Evolutionary conservation across 1,284 basidiomycete genomes (phyloP), one percentile per base, ranked within the genome.

Genomic region (Vanrija sp.): DNA sequence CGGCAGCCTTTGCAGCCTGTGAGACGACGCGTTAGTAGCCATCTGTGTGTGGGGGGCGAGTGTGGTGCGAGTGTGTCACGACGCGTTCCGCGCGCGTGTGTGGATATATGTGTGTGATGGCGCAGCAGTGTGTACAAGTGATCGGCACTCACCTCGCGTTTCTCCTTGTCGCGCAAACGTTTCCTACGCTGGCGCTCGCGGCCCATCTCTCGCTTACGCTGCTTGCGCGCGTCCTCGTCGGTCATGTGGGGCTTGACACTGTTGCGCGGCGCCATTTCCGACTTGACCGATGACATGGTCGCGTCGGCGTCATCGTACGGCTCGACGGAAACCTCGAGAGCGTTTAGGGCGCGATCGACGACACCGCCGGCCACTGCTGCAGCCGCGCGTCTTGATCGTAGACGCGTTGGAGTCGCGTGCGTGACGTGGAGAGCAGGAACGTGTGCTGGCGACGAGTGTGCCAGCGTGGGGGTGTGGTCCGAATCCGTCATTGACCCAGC

Each of bases 361-460:
- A 15, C 9, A 15, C 34, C 10, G 10, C 34, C 34, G 14, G 5
- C 34, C 34, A 14, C 34, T 34, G n/a, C 46, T 12, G 18, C 46
- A 3, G 15, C 46, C 18, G 34, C 23, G 18, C 46, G 14, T 15
- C 46, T 29, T 3, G 57, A 52, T 34, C 60, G 54, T 23, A 54
- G 60, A 54, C 62, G 67, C 25, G 58, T 65, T 21, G 64, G 66
- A 21, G 62, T 65, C 21, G 66, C 58, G n/a, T 64, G 62, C 6
- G 59, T 59, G 19, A 69, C 58, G 12, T 67, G 65, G 0, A 66
- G 29, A 29, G 45, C 53, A 14, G 55, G 50, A 15, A 51, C 34
- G 19, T 43, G 43, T 26, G 40, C 19, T 19, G 34, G 45, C 46
- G 40, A 42, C 3, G 42, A 15, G 25, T 38, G 38, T 10, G 38